Conservation (phyloP, 2,329 filamentous ascomycete species). For the Blumeria graminis region DNA sequence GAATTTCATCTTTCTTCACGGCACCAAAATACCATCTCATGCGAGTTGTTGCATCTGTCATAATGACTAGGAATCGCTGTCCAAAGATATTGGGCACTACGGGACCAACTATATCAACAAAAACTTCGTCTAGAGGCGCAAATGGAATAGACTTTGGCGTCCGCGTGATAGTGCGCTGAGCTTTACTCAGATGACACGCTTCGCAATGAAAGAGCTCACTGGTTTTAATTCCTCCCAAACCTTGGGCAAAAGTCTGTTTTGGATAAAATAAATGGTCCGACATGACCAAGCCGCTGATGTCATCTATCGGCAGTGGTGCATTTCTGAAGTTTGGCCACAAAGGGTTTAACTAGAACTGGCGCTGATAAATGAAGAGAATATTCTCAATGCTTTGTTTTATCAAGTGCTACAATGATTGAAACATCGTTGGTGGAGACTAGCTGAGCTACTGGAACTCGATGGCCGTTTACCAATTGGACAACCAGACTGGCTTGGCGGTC, state of each 20-base stretch:
- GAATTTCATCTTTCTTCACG: constrained; percentile 1
- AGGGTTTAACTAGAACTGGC: neutral
- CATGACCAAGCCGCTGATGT: neutral
- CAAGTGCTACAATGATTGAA: no score
- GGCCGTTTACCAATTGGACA: neutral
- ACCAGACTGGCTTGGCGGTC: neutral
- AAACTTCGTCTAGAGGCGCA: no score
- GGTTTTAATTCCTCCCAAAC: neutral
- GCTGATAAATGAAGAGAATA: no score
- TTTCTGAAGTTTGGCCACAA: neutral
- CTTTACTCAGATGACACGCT: neutral
- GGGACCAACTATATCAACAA: no score
- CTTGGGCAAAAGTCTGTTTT: neutral
- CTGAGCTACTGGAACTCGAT: neutral
- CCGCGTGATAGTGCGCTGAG: neutral
- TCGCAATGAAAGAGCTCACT: neutral
- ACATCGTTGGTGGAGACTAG: neutral
- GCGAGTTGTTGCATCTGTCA: no score
- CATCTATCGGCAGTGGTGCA: neutral
- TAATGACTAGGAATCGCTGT: no score
- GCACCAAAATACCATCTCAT: no score
- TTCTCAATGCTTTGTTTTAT: no score
- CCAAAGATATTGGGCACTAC: no score
- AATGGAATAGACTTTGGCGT: neutral
- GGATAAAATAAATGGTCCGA: neutral